Evolutionary conservation across 1,139 yeast genomes (phyloP), one percentile per base, ranked within the genome.

Genomic region (Magnusiomyces suaveolens): DNA sequence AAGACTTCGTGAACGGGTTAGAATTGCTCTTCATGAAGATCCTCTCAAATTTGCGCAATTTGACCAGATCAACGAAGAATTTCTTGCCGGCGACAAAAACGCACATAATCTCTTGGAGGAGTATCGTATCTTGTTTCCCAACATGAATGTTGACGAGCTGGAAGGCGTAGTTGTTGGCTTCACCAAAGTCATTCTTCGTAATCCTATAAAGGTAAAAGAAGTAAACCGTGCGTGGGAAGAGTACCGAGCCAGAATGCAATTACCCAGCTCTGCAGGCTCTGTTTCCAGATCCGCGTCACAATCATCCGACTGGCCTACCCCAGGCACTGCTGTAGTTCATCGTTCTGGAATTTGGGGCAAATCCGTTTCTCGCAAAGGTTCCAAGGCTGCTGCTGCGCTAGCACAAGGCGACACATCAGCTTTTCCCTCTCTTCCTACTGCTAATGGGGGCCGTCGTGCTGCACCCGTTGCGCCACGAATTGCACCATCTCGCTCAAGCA

Each of bases 1-100:
- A 66, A 75, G 96, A 60, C 75, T 89, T 46, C 94, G 86, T 60
- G 96, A 88, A 66, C 76, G 96, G 63, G 96, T 96, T 0, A 82
- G 83, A 8, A 62, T 62, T 46, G 60, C 63, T 50, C 72, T 87
- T 56, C 76, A 79, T 54, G 81, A 84, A 60, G 77, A 82, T 43
- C 69, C 70, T 4, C 67, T 69, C 12, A 73, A 74, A 39, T 74
- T 82, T 60, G 70, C 74, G 14, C 66, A 72, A 53, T 88, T 88
- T 65, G 66, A 69, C 33, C 69, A 70, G 1, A 59, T 79, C 23
- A 86, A 84, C 64, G 70, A 71, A 24, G 67, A 72, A 16, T 87
- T 72, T 65, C 73, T 75, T 51, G 69, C 75, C 33, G 75, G 76
- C 52, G 70, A 73, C 24, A 63, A 84, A 1, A 66, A 75, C 8